Evolutionary conservation across 805 yeast genomes (phyloP), one percentile per base, ranked within the genome.

Genomic region (Pichia insulana): DNA sequence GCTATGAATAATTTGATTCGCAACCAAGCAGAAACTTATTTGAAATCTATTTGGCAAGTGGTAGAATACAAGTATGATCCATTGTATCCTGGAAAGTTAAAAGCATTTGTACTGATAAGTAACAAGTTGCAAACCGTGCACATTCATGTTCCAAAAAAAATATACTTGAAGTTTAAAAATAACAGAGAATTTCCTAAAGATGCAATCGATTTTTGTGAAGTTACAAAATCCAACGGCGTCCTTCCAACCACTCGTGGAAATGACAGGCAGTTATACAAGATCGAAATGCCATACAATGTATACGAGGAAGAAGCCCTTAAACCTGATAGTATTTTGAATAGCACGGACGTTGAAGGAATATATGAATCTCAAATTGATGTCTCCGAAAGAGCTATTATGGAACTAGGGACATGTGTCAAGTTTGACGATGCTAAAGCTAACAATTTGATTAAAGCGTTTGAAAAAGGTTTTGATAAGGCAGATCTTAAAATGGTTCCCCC

Each of bases 41-140:
- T 86, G 9, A 80, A 80, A 7, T 70, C 85, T 0, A 74, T 79
- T 27, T 92, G 99, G 99, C 87, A 88, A 48, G 70, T 92, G 30
- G 60, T 92, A 30, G 88, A 87, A 51, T 78, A 85, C 53, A 74
- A 74, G 46, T 53, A 61, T 9, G 79, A 80, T 34, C 67, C 69
- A 1, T 47, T 59, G 9, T 64, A 58, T 39, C 82, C 86, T 0
- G 97, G 97, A n/a, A 81, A 76, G 39, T 67, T 90, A 26, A 80
- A 77, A 44, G 96, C 84, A 0, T 75, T 69, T 55, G 87, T 80
- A 1, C 56, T 73, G 48, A 77, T 88, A 31, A 77, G 78, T 50
- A 80, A 78, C 11, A 81, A 79, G 52, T 71, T 92, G 18, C 96
- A 87, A 56, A 69, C 77, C 4, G 71, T 90, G 41, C 72, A 71